These are phyloP conservation scores for Capsicum pubescens DNA, from an alignment of 257 asterid genomes.

Conservation along the genomic window DNA sequence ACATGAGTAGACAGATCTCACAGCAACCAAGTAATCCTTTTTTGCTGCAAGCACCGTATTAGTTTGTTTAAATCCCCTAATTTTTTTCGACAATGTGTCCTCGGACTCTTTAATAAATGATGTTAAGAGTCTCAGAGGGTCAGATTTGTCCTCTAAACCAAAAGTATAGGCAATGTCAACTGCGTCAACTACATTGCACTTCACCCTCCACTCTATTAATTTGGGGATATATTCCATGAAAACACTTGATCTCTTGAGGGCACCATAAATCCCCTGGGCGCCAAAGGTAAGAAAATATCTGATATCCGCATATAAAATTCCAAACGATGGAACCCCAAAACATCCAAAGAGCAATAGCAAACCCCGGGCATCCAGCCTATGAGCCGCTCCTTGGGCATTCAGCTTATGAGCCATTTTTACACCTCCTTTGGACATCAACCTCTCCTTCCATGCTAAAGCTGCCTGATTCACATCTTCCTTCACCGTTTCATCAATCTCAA, in stretches of 20 bases:
- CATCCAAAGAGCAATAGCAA: constrained; percentile 70
- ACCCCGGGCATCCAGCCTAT: constrained; percentile 75
- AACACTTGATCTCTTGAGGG: constrained; percentile 53
- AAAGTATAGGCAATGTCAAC: constrained; percentile 64
- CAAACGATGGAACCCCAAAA: constrained; percentile 63
- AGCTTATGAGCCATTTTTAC: constrained; percentile 52
- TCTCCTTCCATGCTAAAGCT: constrained; percentile 74
- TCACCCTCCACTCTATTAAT: constrained; percentile 56
- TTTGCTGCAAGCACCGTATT: constrained; percentile 49
- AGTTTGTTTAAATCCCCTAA: constrained; percentile 48
- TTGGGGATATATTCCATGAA: constrained; percentile 61
- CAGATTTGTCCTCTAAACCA: constrained; percentile 62
- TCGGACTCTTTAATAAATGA: constrained; percentile 57
- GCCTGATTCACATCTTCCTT: constrained; percentile 62
- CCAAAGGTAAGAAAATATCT: constrained; percentile 61
- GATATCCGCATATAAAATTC: constrained; percentile 57
- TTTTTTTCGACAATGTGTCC: constrained; percentile 49
- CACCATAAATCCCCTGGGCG: constrained; percentile 56
- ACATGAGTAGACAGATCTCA: constrained; percentile 62
- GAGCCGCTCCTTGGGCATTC: constrained; percentile 59
- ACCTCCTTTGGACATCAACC: constrained; percentile 77
- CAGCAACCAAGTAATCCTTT: constrained; percentile 45
- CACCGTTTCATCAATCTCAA: constrained; percentile 46
- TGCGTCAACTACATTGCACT: constrained; percentile 69
- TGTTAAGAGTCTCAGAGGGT: constrained; percentile 54